These are phyloP conservation scores for Elymus sibiricus DNA, from an alignment of 176 grass and related monocot species.

Conservation along the genomic window DNA sequence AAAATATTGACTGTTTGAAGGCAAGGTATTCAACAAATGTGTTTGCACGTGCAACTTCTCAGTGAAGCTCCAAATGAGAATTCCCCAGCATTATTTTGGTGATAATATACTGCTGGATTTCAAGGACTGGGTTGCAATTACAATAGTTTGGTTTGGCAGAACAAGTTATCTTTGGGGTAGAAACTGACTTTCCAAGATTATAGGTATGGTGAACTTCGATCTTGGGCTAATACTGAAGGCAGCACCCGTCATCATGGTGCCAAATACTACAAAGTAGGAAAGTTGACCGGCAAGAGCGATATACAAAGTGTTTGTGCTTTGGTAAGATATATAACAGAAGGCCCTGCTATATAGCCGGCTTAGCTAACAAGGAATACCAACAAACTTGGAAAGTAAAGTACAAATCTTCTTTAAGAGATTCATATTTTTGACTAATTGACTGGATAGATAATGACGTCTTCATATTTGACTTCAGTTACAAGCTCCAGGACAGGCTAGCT, in stretches of 20 bases:
- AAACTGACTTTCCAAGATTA: not conserved
- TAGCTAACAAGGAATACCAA: not conserved
- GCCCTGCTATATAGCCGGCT: not conserved
- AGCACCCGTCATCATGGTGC: not conserved
- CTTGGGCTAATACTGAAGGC: not conserved
- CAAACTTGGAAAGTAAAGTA: not conserved
- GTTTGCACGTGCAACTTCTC: not conserved
- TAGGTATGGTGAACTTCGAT: not conserved
- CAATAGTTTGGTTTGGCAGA: not conserved
- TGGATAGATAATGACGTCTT: not conserved
- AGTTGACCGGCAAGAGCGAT: no score
- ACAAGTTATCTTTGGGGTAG: not conserved
- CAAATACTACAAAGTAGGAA: not conserved
- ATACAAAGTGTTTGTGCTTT: not conserved
- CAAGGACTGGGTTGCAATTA: not conserved
- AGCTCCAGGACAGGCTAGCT: not conserved
- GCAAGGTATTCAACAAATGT: not conserved
- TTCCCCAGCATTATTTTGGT: no score
- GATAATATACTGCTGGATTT: constrained; percentile 10
- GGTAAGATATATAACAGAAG: not conserved
- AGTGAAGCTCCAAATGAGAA: not conserved
- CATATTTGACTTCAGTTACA: not conserved
- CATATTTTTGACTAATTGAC: not conserved
- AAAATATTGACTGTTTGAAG: not conserved
- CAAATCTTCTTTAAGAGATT: not conserved